These are phyloP conservation scores for Chlamydomonas asymmetrica DNA, from an alignment of 139 green algal species.

Conservation along the genomic window DNA sequence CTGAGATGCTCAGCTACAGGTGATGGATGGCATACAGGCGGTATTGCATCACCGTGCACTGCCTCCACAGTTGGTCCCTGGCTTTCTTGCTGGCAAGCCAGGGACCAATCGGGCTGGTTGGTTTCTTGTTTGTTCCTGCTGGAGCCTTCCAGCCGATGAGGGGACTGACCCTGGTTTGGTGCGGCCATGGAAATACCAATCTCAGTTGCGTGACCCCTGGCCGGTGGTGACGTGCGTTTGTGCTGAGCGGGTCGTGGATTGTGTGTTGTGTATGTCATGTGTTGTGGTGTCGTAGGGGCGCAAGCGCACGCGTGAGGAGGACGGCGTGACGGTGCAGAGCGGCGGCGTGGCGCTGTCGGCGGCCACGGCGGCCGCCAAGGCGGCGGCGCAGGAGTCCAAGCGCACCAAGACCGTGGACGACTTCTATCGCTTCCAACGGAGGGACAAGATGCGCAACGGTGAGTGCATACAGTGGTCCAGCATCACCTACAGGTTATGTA, in stretches of 20 bases:
- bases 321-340: constrained; percentile 28
- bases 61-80: too few relatives aligned
- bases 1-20: too few relatives aligned
- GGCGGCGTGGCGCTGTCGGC: constrained; percentile 57
- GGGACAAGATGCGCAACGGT: constrained; percentile 65
- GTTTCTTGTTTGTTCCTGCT: background rate
- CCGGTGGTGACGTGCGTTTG: too few relatives aligned
- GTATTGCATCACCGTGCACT: too few relatives aligned
- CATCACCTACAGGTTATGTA: background rate
- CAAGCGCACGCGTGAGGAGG: constrained; percentile 44
- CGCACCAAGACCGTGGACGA: too few relatives aligned
- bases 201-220: background rate
- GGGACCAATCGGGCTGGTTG: too few relatives aligned
- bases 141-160: background rate
- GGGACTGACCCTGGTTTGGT: background rate
- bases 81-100: too few relatives aligned
- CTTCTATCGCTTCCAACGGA: constrained; percentile 83
- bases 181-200: background rate
- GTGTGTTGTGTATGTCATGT: background rate
- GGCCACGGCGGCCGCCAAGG: constrained; percentile 48
- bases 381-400: background rate
- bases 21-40: too few relatives aligned
- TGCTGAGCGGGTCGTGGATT: too few relatives aligned
- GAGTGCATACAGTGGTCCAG: background rate
- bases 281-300: constrained; percentile 32